Evolutionary conservation across 140 eudicot species (phyloP).

Genomic region (Cichorium intybus): DNA sequence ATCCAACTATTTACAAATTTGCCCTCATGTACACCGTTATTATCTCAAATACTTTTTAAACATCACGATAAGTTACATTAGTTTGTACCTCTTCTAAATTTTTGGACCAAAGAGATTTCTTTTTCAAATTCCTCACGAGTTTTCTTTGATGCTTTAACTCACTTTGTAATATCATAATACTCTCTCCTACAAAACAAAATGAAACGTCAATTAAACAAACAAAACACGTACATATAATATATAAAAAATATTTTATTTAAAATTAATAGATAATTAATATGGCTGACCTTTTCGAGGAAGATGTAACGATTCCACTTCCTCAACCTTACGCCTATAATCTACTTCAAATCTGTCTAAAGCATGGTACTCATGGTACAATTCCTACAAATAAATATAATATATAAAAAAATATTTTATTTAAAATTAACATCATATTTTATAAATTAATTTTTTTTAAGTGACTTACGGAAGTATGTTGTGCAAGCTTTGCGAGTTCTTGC

Average conservation of each 20-base stretch:
- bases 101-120: slow-evolving; percentile 94
- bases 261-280: not conserved
- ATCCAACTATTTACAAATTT: not conserved
- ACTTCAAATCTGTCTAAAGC: slow-evolving; percentile 85
- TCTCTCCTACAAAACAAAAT: slow-evolving; percentile 55
- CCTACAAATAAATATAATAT: slow-evolving; percentile 37
- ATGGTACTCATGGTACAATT: slow-evolving; percentile 83
- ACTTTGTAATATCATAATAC: slow-evolving; percentile 64
- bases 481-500: slow-evolving; percentile 68
- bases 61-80: not conserved
- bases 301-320: slow-evolving; percentile 76
- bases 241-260: not conserved
- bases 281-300: slow-evolving; percentile 80
- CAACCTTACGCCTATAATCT: slow-evolving; percentile 75
- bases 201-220: slow-evolving; percentile 5
- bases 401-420: no score
- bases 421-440: no score
- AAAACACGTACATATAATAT: not conserved
- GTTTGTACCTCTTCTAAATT: slow-evolving; percentile 72
- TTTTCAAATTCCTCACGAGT: slow-evolving; percentile 77
- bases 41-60: no score
- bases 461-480: slow-evolving; percentile 90
- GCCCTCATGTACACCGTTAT: no score
- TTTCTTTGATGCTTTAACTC: slow-evolving; percentile 91
- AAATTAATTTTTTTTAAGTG: not conserved